A percentile compares a stretch with the other conserved stretches of the same genome.
phyloP scores from a whole-genome alignment of 345 rosid species.

The Firmiana major region DNA sequence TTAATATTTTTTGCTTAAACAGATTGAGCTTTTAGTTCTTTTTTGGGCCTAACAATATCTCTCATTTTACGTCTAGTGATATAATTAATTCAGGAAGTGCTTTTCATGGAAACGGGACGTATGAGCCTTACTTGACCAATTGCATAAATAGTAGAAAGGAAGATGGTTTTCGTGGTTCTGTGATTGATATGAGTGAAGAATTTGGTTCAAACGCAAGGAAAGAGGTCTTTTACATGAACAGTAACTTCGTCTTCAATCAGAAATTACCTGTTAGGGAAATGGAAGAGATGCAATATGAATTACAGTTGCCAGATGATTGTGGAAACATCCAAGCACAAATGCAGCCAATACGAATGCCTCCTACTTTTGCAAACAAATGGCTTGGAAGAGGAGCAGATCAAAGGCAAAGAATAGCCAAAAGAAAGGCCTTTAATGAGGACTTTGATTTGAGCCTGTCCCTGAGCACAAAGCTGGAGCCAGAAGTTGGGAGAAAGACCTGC shows the following conservation, averaged over 20 bases:
- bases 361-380: not conserved
- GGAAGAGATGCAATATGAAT: not conserved
- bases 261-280: constrained; percentile 3
- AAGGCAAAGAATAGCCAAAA: constrained; percentile 14
- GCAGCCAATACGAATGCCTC: not conserved
- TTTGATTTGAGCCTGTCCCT: constrained; percentile 40
- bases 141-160: not conserved
- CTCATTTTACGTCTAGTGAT: not conserved
- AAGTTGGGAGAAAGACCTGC: not conserved
- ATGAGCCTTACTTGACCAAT: constrained; percentile 6
- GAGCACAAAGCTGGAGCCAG: constrained; percentile 16
- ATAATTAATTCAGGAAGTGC: constrained; percentile 7
- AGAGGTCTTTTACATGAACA: constrained; percentile 12
- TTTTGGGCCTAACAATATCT: not conserved
- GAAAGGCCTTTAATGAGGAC: constrained; percentile 16
- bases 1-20: not conserved
- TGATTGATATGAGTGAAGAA: not conserved
- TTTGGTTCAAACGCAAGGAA: constrained; percentile 16
- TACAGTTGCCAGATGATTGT: not conserved
- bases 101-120: constrained; percentile 15
- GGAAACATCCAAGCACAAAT: not conserved
- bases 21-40: not conserved
- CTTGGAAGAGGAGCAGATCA: constrained; percentile 12
- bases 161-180: not conserved
- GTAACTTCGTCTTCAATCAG: not conserved